These are phyloP conservation scores for Mortierella antarctica DNA, from an alignment of 192 early-diverging fungal genomes.

Conservation along the genomic window DNA sequence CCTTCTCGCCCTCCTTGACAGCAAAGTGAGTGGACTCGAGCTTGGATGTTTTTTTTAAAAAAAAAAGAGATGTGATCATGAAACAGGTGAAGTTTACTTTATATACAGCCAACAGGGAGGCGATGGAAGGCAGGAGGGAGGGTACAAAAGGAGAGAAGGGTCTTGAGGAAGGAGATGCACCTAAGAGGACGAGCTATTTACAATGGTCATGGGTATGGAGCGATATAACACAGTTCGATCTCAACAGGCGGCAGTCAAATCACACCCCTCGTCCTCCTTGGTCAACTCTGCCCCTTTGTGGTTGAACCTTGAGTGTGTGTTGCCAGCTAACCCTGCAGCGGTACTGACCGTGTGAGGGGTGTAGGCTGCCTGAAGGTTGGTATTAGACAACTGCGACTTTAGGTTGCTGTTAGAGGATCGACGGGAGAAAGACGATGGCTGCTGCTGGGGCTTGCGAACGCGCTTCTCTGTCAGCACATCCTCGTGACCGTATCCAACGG, in stretches of 20 bases:
- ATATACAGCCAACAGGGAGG: no score
- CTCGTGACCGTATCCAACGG: constrained; percentile 35
- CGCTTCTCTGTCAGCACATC: constrained; percentile 41
- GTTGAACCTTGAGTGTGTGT: not conserved
- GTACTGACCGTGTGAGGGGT: constrained; percentile 15
- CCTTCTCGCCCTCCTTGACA: no score
- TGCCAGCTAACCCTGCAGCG: constrained; percentile 1
- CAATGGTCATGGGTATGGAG: no score
- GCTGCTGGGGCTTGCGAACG: constrained; percentile 27
- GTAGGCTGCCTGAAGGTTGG: constrained; percentile 3
- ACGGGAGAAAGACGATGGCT: constrained; percentile 4
- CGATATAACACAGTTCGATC: no score
- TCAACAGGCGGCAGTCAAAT: constrained; percentile 20
- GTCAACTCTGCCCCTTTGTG: constrained; percentile 9
- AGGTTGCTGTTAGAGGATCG: constrained; percentile 37
- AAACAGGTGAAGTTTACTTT: no score
- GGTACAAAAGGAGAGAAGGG: no score
- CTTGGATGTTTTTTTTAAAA: no score
- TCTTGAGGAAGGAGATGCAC: no score
- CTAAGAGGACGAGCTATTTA: no score
- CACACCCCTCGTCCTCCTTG: constrained; percentile 29
- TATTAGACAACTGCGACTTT: constrained; percentile 11
- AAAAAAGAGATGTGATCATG: no score
- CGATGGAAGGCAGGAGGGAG: no score
- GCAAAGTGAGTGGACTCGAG: no score